phyloP scores from a whole-genome alignment of 805 yeast species.

The Peterozyma xylosa region DNA sequence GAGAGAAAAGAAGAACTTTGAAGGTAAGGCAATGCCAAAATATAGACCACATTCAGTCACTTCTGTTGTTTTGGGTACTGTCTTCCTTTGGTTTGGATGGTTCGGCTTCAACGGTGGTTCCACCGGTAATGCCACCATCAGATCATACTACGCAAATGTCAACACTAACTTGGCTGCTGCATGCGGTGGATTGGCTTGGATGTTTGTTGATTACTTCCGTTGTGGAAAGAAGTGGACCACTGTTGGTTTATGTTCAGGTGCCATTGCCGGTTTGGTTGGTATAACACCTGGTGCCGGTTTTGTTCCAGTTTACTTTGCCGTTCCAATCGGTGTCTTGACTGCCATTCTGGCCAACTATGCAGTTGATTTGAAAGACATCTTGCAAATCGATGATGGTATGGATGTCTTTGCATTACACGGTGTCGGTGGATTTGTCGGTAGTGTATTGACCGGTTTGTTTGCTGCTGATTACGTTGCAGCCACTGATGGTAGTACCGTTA shows the following conservation, averaged over 20 bases:
- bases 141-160: slow-evolving; percentile 91
- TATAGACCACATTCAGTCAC: slow-evolving; percentile 93
- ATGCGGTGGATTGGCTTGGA: slow-evolving; percentile 89
- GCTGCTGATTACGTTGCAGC: slow-evolving; percentile 89
- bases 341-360: slow-evolving; percentile 79
- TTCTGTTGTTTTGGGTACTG: slow-evolving; percentile 85
- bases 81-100: slow-evolving; percentile 98
- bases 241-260: slow-evolving; percentile 91
- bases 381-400: slow-evolving; percentile 88
- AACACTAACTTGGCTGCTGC: slow-evolving; percentile 95
- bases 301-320: slow-evolving; percentile 87
- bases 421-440: slow-evolving; percentile 85
- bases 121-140: slow-evolving; percentile 85
- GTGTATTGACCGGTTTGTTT: slow-evolving; percentile 81
- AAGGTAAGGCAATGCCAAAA: slow-evolving; percentile 66
- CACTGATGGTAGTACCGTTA: slow-evolving; percentile 60
- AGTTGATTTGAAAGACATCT: slow-evolving; percentile 64
- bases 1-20: slow-evolving; percentile 69
- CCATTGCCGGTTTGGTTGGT: slow-evolving; percentile 89
- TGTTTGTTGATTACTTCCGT: slow-evolving; percentile 83
- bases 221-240: slow-evolving; percentile 88
- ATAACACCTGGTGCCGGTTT: slow-evolving; percentile 97
- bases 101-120: slow-evolving; percentile 99
- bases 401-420: slow-evolving; percentile 94
- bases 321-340: slow-evolving; percentile 75